Base-by-base conservation (phyloP, 1,139 yeast species). In the Zhuliangozyma blackwelliae region DNA sequence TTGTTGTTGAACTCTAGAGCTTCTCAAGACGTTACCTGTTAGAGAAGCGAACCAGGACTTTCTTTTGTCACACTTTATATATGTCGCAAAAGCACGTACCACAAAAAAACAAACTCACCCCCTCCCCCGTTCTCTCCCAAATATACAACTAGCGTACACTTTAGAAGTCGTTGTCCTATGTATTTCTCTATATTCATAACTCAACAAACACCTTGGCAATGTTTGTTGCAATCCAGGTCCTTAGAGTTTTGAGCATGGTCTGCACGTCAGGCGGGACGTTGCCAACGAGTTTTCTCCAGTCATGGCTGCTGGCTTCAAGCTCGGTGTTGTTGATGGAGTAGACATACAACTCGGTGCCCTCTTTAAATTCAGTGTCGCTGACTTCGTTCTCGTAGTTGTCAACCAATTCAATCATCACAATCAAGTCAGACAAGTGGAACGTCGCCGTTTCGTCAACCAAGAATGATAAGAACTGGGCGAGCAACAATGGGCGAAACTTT, bases 1-100 rank as follows among this genome's bases (percentile, higher is more conserved):
- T 79, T 92, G 61, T 79, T 92, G 63, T 80, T 92, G 72, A 92
- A 92, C 81, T 90, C 98, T 48, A 87, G 95, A 77, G 97, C 97
- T 52, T 82, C 86, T 48, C 95, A 86, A 72, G 95, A 84, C 68
- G 94, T 86, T 50, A 59, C 68, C 53, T 88, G 96, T 75, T 86
- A 80, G 70, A 13, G 5, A 29, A 10, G 21, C 10, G 25, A 10
- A 27, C 16, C 16, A 16, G 16, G 16, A 16, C 16, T 16, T 16
- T 16, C 16, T 16, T 16, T 16, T 16, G 16, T 16, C 16, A 16
- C 4, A 16, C 16, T 16, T 16, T 16, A 16, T 3, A 16, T 16
- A 16, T 16, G 16, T 16, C 3, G 16, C 16, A 3, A 16, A 16
- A 16, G 4, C 16, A 16, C 16, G 16, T 16, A 16, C 16, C 16